Percentiles rank a stretch among this genome's conserved stretches.
phyloP scores from a whole-genome alignment of 2,329 filamentous ascomycete species.

The Canariomyces notabilis region DNA sequence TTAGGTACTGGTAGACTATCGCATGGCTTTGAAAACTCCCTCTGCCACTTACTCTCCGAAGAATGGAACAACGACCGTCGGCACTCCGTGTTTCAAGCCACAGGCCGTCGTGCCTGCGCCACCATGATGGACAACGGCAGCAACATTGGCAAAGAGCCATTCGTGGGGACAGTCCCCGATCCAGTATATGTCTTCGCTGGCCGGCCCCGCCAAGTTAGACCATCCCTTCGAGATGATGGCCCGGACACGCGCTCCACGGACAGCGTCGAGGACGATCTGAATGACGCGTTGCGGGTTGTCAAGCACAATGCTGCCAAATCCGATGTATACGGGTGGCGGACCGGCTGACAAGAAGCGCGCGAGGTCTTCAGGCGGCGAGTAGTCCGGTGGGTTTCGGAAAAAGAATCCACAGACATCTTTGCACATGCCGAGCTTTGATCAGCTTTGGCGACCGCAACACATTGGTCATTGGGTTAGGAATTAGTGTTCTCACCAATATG shows the following conservation, averaged over 20 bases:
- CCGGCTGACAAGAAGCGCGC: constrained; percentile 61
- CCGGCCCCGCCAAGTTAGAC: constrained; percentile 79
- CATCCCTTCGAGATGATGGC: constrained; percentile 83
- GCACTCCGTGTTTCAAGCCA: constrained; percentile 70
- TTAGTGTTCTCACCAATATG: constrained; percentile 5
- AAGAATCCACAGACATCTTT: constrained; percentile 73
- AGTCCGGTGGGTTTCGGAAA: constrained; percentile 64
- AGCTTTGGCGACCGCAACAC: background rate
- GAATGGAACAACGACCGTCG: constrained; percentile 79
- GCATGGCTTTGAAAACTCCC: background rate
- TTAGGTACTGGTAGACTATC: background rate
- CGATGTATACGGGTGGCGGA: constrained; percentile 71
- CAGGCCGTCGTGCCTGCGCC: constrained; percentile 83
- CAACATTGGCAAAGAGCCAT: constrained; percentile 79
- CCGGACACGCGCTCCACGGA: constrained; percentile 59
- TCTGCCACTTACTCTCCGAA: constrained; percentile 55
- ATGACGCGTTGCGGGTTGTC: constrained; percentile 69
- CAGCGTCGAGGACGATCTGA: constrained; percentile 64
- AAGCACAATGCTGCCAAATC: constrained; percentile 77
- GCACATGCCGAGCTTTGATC: constrained; percentile 33
- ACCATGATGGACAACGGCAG: constrained; percentile 79
- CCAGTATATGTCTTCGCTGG: constrained; percentile 66
- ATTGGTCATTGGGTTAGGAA: background rate
- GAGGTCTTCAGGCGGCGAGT: constrained; percentile 61
- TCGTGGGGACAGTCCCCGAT: constrained; percentile 81